Base-by-base conservation (phyloP, 169 alveolate species). In the Eimeria maxima region DNA sequence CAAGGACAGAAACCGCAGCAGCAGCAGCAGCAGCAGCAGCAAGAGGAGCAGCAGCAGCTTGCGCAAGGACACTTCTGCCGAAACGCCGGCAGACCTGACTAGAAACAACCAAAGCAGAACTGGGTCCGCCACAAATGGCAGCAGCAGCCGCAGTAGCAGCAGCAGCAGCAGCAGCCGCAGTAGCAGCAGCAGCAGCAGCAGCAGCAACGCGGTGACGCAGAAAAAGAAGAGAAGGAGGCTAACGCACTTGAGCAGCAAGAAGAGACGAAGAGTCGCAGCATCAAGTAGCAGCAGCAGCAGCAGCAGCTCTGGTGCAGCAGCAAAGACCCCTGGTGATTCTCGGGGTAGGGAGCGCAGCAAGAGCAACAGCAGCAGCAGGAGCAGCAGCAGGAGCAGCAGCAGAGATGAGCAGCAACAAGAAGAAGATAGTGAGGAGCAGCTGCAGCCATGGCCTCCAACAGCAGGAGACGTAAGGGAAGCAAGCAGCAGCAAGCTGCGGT, bases 361-460 rank as follows among this genome's bases (percentile, higher is more conserved):
- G 71, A 45, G 90, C 67, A 47, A 24, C 33, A 47, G 90, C 90
- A 45, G 90, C 90, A 81, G 90, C 42, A 53, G 50, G 67, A 78
- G 89, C 33, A 47, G 42, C 73, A 81, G 71, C 67, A 81, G 90
- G 47, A 81, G 73, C 67, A 57, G 67, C 67, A 57, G 67, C 67
- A 5, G 22, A 14, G n/a, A 57, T 3, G 67, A 57, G 67, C 42
- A 81, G 90, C 63, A 81, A 44, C 71, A 47, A 20, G 63, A 81
- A 10, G 90, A 44, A 63, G 71, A 53, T 29, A 53, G 71, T 38
- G 90, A 81, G 29, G 90, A 81, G 90, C 71, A 24, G 90, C 90
- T 81, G 90, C 90, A 81, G 73, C 90, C 90, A 8, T 81, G 90
- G 90, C 90, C 90, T 14, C 90, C 90, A 24, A 81, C 90, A 53